Evolutionary conservation across 106 monocot genomes (phyloP), one percentile per base, ranked within the genome.

Genomic region (Apostasia shenzhenica): DNA sequence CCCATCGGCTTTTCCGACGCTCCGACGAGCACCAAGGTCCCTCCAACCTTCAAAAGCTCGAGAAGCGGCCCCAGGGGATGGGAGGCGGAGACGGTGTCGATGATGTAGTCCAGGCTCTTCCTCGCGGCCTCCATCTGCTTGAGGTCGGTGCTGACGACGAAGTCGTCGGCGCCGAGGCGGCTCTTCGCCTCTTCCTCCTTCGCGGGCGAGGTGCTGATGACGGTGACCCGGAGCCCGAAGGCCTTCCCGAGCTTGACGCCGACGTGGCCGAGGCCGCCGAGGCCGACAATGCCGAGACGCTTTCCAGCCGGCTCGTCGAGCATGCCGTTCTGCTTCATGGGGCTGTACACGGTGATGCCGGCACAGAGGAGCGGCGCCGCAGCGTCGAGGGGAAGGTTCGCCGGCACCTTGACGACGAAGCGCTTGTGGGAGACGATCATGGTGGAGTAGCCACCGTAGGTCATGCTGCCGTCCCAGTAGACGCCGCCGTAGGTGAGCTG

Each of bases 391-490:
- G 82, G 88, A 41, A 88, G 59, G 62, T 2, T 75, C 2, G 84
- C 84, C 0, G 88, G 88, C 26, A 88, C 45, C 5, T 26, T 81
- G 3, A 88, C 82, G 1, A 88, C 88, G 38, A 65, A 94, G 83
- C 87, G 78, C 11, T 78, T 73, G 76, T 94, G 54, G 5, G 94
- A 86, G 5, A 94, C 87, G 2, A 94, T 56, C 82, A 90, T 84
- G 1, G 57, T 37, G 41, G 90, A 94, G 76, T 87, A 94, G 50
- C 94, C 94, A 42, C 94, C 94, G 56, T 90, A 94, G 45, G 94
- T 94, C 80, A 83, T 79, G 86, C 90, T 94, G 1, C 94, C 94
- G 41, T 94, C 94, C 86, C 86, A 94, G 69, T 82, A 94, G 60
- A 90, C 42, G 60, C 90, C 84, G 48, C 82, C 85, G 74, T 87